Evolutionary conservation across 2,329 filamentous ascomycete genomes (phyloP).

Genomic region (Paracoccidioides brasiliensis): DNA sequence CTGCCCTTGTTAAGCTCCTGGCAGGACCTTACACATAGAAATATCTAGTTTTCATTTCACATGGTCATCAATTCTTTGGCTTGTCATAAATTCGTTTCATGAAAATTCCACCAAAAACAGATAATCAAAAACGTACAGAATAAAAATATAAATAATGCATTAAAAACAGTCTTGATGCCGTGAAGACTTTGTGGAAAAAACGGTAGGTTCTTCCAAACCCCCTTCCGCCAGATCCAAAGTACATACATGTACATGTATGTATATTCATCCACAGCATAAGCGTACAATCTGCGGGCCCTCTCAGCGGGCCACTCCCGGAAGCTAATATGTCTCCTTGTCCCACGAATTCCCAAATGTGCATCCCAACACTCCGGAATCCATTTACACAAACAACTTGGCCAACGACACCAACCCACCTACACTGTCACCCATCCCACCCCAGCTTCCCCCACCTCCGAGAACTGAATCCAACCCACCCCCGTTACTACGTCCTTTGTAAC

Average conservation of each 20-base stretch:
- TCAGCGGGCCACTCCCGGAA: neutral
- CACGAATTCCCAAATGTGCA: neutral
- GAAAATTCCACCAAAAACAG: neutral
- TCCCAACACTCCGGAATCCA: neutral
- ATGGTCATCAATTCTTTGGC: neutral
- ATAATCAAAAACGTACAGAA: neutral
- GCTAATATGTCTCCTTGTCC: neutral
- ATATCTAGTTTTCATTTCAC: neutral
- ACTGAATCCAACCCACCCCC: conserved; percentile 11
- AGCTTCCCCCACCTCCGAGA: conserved; percentile 21
- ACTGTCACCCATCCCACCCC: conserved; percentile 30
- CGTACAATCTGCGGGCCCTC: neutral
- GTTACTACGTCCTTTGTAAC: conserved; percentile 20
- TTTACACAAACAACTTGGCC: conserved; percentile 40
- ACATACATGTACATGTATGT: too few species aligned
- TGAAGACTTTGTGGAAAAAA: neutral
- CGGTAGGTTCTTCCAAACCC: neutral
- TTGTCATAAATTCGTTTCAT: neutral
- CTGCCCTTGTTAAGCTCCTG: too few species aligned
- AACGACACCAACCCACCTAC: conserved; percentile 38
- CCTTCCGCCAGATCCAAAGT: neutral
- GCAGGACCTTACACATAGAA: too few species aligned
- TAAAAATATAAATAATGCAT: neutral
- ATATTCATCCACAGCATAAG: neutral
- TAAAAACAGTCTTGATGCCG: neutral